Conservation (phyloP, 176 grass and related monocot genomes). For the Carex cristatella region DNA sequence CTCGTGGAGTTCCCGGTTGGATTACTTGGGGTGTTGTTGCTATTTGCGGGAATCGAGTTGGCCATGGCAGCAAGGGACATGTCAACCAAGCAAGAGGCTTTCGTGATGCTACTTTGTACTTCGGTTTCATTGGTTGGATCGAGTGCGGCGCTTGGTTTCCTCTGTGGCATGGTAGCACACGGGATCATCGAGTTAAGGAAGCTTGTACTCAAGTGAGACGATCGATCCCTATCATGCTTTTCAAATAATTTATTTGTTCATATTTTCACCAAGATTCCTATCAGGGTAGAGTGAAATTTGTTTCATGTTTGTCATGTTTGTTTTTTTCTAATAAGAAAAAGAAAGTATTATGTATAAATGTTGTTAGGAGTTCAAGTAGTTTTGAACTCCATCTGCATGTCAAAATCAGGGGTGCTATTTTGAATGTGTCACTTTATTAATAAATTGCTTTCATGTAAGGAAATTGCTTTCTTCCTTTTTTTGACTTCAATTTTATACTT, state of each 20-base stretch:
- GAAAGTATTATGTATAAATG: neutral
- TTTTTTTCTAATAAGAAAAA: neutral
- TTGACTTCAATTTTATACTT: neutral
- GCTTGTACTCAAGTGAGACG: constrained; percentile 4
- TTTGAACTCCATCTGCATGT: constrained; percentile 5
- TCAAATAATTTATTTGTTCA: too few relatives aligned
- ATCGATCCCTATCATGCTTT: too few relatives aligned
- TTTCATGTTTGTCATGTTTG: neutral
- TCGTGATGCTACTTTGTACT: constrained; percentile 67
- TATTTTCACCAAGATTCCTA: neutral
- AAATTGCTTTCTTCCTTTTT: neutral
- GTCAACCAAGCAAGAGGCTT: constrained; percentile 53
- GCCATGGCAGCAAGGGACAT: constrained; percentile 79
- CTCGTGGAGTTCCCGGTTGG: constrained; percentile 58
- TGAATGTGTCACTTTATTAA: too few relatives aligned
- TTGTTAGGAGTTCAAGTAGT: constrained; percentile 18
- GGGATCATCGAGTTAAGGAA: constrained; percentile 49
- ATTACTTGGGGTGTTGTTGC: constrained; percentile 65
- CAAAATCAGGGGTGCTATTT: too few relatives aligned
- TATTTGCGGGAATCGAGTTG: constrained; percentile 58
- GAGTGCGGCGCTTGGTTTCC: constrained; percentile 75
- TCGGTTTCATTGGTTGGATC: constrained; percentile 74
- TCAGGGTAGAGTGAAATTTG: neutral
- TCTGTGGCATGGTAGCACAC: constrained; percentile 52
- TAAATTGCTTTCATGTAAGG: too few relatives aligned